Conservation (phyloP, 2,329 filamentous ascomycete species). For the Cladosporium sp. region DNA sequence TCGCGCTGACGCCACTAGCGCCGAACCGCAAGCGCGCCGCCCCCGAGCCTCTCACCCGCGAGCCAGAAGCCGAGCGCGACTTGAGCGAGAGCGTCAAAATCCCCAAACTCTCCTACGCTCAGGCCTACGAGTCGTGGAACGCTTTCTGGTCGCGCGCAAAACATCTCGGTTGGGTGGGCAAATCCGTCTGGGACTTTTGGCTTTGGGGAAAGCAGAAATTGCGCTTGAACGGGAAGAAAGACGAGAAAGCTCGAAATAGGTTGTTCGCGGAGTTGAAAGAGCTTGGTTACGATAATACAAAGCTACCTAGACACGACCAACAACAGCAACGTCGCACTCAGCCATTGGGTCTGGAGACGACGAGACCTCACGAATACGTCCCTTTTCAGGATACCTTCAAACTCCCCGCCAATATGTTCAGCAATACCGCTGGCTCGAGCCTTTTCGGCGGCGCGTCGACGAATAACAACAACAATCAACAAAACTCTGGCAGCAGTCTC, state of each 20-base stretch:
- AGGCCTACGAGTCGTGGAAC: neutral
- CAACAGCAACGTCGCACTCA: neutral
- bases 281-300: neutral
- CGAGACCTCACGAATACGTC: neutral
- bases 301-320: neutral
- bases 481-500: conserved; percentile 8
- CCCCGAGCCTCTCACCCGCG: neutral
- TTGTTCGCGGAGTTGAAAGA: neutral
- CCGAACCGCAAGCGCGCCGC: too few relatives aligned
- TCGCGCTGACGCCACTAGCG: too few relatives aligned
- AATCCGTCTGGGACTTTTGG: conserved; percentile 1
- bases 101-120: neutral
- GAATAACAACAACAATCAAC: conserved; percentile 7
- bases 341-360: conserved; percentile 2
- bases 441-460: conserved; percentile 12
- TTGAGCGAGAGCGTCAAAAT: neutral
- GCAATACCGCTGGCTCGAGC: conserved; percentile 5
- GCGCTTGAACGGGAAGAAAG: neutral
- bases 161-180: neutral
- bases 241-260: neutral
- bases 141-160: neutral
- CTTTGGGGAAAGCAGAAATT: neutral
- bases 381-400: neutral
- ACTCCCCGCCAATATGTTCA: neutral
- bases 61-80: neutral